phyloP scores from a whole-genome alignment of 1,284 basidiomycete genomes.

The Trametes sp. region DNA sequence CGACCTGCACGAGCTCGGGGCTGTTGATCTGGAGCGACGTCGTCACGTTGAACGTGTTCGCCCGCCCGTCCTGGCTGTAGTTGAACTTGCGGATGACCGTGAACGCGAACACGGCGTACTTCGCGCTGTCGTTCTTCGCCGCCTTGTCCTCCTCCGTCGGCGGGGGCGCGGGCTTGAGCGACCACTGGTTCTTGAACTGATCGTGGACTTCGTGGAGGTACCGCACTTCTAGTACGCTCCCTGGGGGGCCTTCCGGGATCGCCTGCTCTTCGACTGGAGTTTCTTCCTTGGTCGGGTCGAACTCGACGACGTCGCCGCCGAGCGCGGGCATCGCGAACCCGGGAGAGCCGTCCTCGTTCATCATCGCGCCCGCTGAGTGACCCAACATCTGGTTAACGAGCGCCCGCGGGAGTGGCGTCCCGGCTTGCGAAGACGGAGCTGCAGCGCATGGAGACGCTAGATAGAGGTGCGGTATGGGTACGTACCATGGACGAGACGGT shows the following conservation, averaged over 20 bases:
- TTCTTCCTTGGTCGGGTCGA: constrained; percentile 20
- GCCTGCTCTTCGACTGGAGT: constrained; percentile 25
- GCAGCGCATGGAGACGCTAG: constrained; percentile 7
- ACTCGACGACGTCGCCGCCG: constrained; percentile 32
- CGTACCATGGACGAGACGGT: constrained; percentile 10
- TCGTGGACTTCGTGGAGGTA: constrained; percentile 40
- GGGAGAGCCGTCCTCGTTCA: constrained; percentile 14
- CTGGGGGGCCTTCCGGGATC: constrained; percentile 35
- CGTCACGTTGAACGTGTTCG: constrained; percentile 37
- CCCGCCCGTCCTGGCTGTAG: constrained; percentile 32
- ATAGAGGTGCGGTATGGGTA: background rate
- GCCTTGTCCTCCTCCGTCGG: constrained; percentile 19
- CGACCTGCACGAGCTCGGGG: constrained; percentile 58
- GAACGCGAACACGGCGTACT: constrained; percentile 42
- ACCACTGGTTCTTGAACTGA: constrained; percentile 37
- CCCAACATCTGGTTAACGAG: constrained; percentile 23
- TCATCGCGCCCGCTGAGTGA: constrained; percentile 8
- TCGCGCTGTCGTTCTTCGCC: constrained; percentile 31
- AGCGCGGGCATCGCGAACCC: constrained; percentile 31
- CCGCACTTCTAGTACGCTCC: constrained; percentile 39
- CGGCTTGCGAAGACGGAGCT: constrained; percentile 5
- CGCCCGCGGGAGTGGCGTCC: constrained; percentile 5
- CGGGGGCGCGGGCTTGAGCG: constrained; percentile 37
- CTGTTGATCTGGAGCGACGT: constrained; percentile 58
- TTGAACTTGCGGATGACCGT: constrained; percentile 41